Base-by-base conservation (phyloP, 2,329 filamentous ascomycete genomes). In the Talaromyces sp. region DNA sequence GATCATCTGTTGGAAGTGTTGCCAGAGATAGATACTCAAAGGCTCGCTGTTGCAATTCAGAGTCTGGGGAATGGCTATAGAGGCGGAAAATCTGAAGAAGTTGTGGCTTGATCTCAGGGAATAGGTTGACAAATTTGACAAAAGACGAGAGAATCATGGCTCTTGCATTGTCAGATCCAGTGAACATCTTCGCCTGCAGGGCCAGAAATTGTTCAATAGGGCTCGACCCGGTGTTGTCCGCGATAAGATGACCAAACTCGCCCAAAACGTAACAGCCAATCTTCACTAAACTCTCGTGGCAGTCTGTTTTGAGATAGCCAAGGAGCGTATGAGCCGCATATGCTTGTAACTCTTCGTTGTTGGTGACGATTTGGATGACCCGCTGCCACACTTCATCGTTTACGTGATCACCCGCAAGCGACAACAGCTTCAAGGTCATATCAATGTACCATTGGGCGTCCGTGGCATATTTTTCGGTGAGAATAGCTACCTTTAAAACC, bases 371-470 rank as follows among this genome's bases (percentile, higher is more conserved):
- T 72, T 99, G 94, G 58, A 96, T 97, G 51, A 99, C 93, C 64
- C 94, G 87, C 72, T 99, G 94, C 94, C 94, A 99, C 16, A 99
- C 94, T 75, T 99, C 94, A 59, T 99, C 95, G 73, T 93, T 97
- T 63, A 99, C 93, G 71, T 99, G 94, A 67, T 99, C 94, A 62
- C 94, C 94, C 3, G 95, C 94, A 85, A 97, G 92, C 53, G 93
- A 91, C 54, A 99, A 92, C 47, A 99, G 83, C 51, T 93, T 86
- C 61, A 99, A 80, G 10, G 94, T 96, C 63, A 97, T 97, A 70
- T 99, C 93, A 57, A 99, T 95, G 72, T 99, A 99, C 94, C 94
- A 99, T 77, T 97, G 93, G 17, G 96, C 90, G 67, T 99, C 94
- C 0, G 92, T 97, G 20, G 94, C 94, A 70, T 99, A 99, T 70